Percentiles rank a stretch among this genome's conserved stretches.
Conservation (phyloP, 768 basidiomycete species). For the Lentinula edodes region DNA sequence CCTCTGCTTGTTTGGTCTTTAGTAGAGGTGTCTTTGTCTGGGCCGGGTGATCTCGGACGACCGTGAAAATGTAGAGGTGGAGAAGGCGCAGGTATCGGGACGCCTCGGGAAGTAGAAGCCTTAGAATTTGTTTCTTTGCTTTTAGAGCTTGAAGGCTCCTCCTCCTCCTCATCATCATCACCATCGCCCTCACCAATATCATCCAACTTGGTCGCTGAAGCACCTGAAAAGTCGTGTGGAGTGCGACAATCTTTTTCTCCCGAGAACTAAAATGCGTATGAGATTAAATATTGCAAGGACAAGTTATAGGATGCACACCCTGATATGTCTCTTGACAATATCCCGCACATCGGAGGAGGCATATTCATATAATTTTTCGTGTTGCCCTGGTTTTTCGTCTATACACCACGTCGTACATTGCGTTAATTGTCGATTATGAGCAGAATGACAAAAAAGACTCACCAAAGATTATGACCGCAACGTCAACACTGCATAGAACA, state of each 20-base stretch:
- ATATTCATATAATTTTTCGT: constrained; percentile 7
- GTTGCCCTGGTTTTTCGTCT: constrained; percentile 7
- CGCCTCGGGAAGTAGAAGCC: not conserved
- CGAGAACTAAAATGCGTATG: not conserved
- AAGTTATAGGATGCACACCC: not conserved
- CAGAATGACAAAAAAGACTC: constrained; percentile 13
- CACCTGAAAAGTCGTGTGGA: constrained; percentile 5
- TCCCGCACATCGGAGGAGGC: constrained; percentile 5
- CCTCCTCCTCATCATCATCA: constrained; percentile 3
- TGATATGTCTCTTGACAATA: constrained; percentile 5
- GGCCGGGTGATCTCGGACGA: not conserved
- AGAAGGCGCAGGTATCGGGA: not conserved
- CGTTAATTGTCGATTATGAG: not conserved
- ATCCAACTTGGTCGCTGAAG: not conserved
- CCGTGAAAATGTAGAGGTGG: not conserved
- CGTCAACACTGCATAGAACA: constrained; percentile 72
- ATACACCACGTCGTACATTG: not conserved
- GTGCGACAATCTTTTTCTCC: constrained; percentile 5
- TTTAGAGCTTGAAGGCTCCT: not conserved
- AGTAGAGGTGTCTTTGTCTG: not conserved
- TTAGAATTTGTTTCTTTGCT: not conserved
- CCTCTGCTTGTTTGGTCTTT: not conserved
- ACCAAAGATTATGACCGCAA: constrained; percentile 74
- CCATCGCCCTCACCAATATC: constrained; percentile 8
- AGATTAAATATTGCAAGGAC: no score